phyloP scores from a whole-genome alignment of 768 basidiomycete genomes.

The Mycena metata region DNA sequence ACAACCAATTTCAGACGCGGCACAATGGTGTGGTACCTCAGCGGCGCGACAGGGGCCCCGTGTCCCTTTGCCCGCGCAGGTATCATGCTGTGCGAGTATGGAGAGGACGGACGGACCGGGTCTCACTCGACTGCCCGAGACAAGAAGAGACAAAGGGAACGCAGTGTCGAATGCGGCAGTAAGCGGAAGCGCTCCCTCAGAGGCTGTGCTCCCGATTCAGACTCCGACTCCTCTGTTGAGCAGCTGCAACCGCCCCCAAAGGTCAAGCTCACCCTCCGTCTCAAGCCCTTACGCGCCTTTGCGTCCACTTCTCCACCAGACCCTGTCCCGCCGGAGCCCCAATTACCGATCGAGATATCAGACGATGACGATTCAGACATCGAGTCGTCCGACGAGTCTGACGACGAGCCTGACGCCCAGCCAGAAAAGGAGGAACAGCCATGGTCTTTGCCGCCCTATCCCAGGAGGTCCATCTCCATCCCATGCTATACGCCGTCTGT shows the following conservation, averaged over 20 bases:
- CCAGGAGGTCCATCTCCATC: slow-evolving; percentile 69
- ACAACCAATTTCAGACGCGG: slow-evolving; percentile 83
- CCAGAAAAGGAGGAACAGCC: slow-evolving; percentile 54
- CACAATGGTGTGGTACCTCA: slow-evolving; percentile 86
- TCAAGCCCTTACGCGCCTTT: slow-evolving; percentile 60
- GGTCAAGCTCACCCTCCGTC: slow-evolving; percentile 77
- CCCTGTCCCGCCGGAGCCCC: slow-evolving; percentile 37
- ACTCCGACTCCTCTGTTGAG: slow-evolving; percentile 55
- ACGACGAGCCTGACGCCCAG: slow-evolving; percentile 34
- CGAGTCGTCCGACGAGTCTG: slow-evolving; percentile 55
- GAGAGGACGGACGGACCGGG: slow-evolving; percentile 61
- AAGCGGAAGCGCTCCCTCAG: slow-evolving; percentile 61
- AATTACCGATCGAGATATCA: slow-evolving; percentile 54
- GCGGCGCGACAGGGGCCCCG: slow-evolving; percentile 78
- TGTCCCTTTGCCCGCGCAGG: slow-evolving; percentile 83
- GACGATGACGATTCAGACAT: slow-evolving; percentile 56
- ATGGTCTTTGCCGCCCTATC: slow-evolving; percentile 68
- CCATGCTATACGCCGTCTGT: slow-evolving; percentile 66
- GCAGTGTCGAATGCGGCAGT: slow-evolving; percentile 42
- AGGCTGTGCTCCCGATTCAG: slow-evolving; percentile 50
- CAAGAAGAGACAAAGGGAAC: slow-evolving; percentile 46
- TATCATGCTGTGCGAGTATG: slow-evolving; percentile 79
- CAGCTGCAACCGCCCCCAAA: slow-evolving; percentile 67
- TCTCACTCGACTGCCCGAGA: slow-evolving; percentile 38
- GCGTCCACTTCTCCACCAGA: slow-evolving; percentile 18